Base-by-base conservation (phyloP, 306 rosid species). In the Trifolium subterraneum region DNA sequence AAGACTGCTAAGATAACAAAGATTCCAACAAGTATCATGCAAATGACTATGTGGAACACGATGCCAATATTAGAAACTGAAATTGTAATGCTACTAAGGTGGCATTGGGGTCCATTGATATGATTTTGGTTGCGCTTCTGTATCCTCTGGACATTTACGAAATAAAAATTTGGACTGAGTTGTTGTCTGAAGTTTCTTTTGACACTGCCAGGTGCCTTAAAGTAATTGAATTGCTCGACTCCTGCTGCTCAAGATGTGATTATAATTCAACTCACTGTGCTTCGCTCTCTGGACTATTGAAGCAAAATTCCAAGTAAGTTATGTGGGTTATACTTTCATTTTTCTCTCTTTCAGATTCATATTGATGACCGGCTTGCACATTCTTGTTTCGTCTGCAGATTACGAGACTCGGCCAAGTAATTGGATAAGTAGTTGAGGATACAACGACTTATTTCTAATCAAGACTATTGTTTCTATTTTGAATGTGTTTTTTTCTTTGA, bases 241-340 rank as follows among this genome's bases (percentile, higher is more conserved):
- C 76, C 16, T 94, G 96, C 72, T 94, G 99, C 72, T 86, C 88
- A 85, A 90, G 84, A 75, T 85, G 93, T 48, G 45, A 87, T 35
- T 78, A 90, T 79, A 86, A 87, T 29, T 92, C 97, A 47, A 92
- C 95, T 13, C 99, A 94, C 80, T 94, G 96, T 71, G 98, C 87
- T 84, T 94, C 96, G 31, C 90, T 94, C 77, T 88, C 95, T 20
- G 91, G 83, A 67, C 93, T 94, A 72, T 72, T 94, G 80, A 92
- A 86, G 82, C 96, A 87, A 74, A 87, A 77, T 66, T 78, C 94
- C 8, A 87, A 87, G 78, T 79, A 51, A 14, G 78, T 60, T 59
- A 58, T 80, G 38, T 80, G 38, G 41, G 50, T 68, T 76, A 20
- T 7, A 65, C 18, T 48, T 29, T 48, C 39, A 3, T 48, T 29